Evolutionary conservation across 2,329 filamentous ascomycete genomes (phyloP).

Genomic region (Colletotrichum horii): DNA sequence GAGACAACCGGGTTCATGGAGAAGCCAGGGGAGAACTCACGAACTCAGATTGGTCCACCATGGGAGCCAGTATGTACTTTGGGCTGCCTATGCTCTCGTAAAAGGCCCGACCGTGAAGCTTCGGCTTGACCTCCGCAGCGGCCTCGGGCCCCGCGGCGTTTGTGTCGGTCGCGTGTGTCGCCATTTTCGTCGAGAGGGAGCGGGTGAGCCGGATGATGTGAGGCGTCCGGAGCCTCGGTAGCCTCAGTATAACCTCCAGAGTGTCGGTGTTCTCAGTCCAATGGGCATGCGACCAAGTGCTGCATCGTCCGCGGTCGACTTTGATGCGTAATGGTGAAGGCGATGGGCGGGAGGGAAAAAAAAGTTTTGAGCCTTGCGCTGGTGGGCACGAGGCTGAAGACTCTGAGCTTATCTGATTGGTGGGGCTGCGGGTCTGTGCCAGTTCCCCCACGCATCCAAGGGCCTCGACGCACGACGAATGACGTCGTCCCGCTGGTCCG

Average conservation of each 20-base stretch:
- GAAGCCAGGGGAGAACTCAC: conserved; percentile 57
- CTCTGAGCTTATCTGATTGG: conserved; percentile 11
- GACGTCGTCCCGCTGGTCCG: conserved; percentile 5
- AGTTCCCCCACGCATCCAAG: background rate
- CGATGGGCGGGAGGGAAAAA: background rate
- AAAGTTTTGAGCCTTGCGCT: conserved; percentile 8
- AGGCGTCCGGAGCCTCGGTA: conserved; percentile 13
- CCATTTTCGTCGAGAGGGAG: conserved; percentile 20
- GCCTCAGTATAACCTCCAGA: conserved; percentile 14
- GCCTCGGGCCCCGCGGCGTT: conserved; percentile 24
- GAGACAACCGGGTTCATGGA: background rate
- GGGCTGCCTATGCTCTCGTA: conserved; percentile 95
- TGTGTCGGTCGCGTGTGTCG: conserved; percentile 36
- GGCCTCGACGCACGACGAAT: background rate
- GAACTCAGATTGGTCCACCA: conserved; percentile 99
- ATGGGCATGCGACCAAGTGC: background rate
- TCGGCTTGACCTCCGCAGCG: conserved; percentile 37
- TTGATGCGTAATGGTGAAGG: background rate
- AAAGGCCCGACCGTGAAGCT: conserved; percentile 85
- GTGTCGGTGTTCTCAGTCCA: background rate
- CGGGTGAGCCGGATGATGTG: conserved; percentile 18
- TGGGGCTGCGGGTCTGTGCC: background rate
- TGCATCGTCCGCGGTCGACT: background rate
- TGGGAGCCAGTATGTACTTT: conserved; percentile 89
- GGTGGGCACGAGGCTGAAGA: conserved; percentile 5